These are phyloP conservation scores for Morella rubra DNA, from an alignment of 306 rosid species.

Conservation along the genomic window DNA sequence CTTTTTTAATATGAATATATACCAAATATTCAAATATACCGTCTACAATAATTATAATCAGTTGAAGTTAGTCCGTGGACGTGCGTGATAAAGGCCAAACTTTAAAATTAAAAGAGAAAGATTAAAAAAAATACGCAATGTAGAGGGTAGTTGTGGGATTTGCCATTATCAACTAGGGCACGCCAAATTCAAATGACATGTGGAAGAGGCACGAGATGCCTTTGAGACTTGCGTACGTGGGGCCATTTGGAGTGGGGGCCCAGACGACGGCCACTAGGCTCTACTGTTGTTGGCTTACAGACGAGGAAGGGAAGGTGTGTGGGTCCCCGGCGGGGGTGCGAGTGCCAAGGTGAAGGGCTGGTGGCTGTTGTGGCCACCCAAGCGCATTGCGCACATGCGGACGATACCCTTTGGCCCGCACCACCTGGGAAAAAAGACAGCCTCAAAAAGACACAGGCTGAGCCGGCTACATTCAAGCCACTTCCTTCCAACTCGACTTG, in stretches of 20 bases:
- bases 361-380: constrained; percentile 10
- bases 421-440: too few relatives aligned
- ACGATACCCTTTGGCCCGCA: not conserved
- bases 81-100: too few relatives aligned
- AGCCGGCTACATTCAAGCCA: not conserved
- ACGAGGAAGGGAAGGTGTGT: constrained; percentile 24
- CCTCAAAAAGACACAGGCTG: not conserved
- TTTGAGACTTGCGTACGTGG: constrained; percentile 7
- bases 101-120: too few relatives aligned
- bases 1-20: too few relatives aligned
- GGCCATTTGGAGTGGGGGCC: too few relatives aligned
- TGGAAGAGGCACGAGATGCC: constrained; percentile 31
- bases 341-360: not conserved
- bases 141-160: not conserved
- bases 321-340: too few relatives aligned
- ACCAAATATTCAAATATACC: too few relatives aligned
- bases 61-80: too few relatives aligned
- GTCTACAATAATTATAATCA: too few relatives aligned
- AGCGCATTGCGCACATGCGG: constrained; percentile 3
- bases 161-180: not conserved
- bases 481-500: not conserved
- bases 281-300: constrained; percentile 42
- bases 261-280: not conserved
- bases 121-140: too few relatives aligned
- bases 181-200: constrained; percentile 22